These are phyloP conservation scores for Sistotremastrum suecicum DNA, from an alignment of 768 basidiomycete genomes.

Conservation along the genomic window DNA sequence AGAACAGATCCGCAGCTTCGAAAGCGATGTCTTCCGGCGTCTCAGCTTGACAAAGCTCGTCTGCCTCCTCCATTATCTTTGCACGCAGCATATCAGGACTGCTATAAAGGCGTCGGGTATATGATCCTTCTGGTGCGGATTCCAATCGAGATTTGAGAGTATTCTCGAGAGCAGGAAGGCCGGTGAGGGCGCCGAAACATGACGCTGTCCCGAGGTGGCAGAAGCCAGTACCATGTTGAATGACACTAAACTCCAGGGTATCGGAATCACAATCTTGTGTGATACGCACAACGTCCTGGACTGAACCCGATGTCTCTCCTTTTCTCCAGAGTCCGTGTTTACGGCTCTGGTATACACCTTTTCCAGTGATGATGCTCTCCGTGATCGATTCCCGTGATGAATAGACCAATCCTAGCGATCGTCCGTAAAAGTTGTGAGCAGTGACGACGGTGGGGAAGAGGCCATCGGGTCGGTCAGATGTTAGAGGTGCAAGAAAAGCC, in stretches of 20 bases:
- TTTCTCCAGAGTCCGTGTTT: slow-evolving; percentile 95
- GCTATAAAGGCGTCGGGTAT: slow-evolving; percentile 76
- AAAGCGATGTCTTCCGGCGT: slow-evolving; percentile 77
- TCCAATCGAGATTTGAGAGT: slow-evolving; percentile 59
- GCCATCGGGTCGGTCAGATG: slow-evolving; percentile 81
- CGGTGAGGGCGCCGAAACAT: slow-evolving; percentile 78
- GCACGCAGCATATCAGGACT: slow-evolving; percentile 71
- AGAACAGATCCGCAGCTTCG: slow-evolving; percentile 89
- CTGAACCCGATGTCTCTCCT: slow-evolving; percentile 91
- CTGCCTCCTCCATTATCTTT: slow-evolving; percentile 98
- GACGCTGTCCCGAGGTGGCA: slow-evolving; percentile 81
- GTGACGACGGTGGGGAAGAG: slow-evolving; percentile 89
- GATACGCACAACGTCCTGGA: slow-evolving; percentile 75
- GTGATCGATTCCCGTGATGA: slow-evolving; percentile 77
- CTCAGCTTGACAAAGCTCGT: slow-evolving; percentile 81
- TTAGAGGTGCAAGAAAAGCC: slow-evolving; percentile 70
- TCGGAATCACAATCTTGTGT: slow-evolving; percentile 87
- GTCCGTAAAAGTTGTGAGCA: slow-evolving; percentile 47
- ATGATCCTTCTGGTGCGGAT: slow-evolving; percentile 79
- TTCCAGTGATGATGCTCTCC: slow-evolving; percentile 77
- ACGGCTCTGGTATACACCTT: slow-evolving; percentile 92
- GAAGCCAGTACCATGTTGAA: slow-evolving; percentile 85
- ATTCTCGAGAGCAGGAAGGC: slow-evolving; percentile 66
- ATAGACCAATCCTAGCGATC: slow-evolving; percentile 86
- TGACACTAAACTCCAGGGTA: slow-evolving; percentile 78